Evolutionary conservation across 192 early-diverging fungal species (phyloP).

Genomic region (Backusella tarrabulga): DNA sequence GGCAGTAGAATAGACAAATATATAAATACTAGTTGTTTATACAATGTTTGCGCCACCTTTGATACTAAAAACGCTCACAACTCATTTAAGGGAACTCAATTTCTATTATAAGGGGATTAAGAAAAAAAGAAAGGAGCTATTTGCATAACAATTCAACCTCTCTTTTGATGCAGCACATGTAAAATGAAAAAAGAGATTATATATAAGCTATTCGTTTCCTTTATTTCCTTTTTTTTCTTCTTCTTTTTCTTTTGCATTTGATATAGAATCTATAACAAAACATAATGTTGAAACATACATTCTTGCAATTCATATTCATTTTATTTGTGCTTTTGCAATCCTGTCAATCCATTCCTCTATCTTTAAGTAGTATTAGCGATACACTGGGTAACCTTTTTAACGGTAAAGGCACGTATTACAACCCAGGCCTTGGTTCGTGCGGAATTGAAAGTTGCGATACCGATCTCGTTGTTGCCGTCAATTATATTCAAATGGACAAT

Average conservation of each 20-base stretch:
- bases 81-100: neutral
- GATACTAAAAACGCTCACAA: neutral
- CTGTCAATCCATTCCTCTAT: neutral
- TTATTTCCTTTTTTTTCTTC: neutral
- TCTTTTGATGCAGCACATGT: neutral
- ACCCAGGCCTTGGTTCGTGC: conserved; percentile 51
- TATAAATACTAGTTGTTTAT: neutral
- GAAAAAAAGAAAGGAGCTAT: neutral
- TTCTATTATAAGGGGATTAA: neutral
- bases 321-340: neutral
- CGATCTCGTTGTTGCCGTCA: conserved; percentile 47
- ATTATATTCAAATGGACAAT: neutral
- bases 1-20: neutral
- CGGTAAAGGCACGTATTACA: conserved; percentile 55
- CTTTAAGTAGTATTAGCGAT: neutral
- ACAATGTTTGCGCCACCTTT: neutral
- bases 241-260: neutral
- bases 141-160: neutral
- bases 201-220: neutral
- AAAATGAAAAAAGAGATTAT: neutral
- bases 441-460: conserved; percentile 42
- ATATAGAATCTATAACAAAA: neutral
- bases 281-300: neutral
- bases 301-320: neutral
- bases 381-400: neutral